phyloP scores from a whole-genome alignment of 1,284 basidiomycete species.

The Neonothopanus nambi region DNA sequence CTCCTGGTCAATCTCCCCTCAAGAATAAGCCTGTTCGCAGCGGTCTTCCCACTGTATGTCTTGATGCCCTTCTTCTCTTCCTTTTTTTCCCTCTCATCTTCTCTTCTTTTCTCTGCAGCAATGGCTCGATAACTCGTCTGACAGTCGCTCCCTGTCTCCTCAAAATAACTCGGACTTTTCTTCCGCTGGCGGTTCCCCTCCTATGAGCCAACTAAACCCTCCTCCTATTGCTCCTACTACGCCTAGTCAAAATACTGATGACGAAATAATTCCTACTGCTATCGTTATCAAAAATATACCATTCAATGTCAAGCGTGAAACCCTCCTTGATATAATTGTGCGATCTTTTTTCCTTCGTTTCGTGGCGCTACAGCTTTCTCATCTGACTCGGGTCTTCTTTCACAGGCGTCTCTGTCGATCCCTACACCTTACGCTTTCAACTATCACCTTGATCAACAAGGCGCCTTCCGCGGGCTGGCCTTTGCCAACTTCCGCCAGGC shows the following conservation, averaged over 20 bases:
- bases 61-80: slow-evolving; percentile 15
- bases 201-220: slow-evolving; percentile 51
- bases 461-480: slow-evolving; percentile 95
- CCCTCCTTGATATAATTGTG: slow-evolving; percentile 94
- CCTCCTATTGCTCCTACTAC: slow-evolving; percentile 49
- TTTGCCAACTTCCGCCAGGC: slow-evolving; percentile 98
- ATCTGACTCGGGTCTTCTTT: slow-evolving; percentile 19
- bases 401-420: slow-evolving; percentile 85
- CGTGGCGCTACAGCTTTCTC: slow-evolving; percentile 10
- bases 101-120: slow-evolving; percentile 47
- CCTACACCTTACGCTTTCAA: slow-evolving; percentile 99
- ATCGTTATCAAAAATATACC: slow-evolving; percentile 99
- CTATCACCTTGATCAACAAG: slow-evolving; percentile 93
- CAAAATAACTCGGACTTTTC: slow-evolving; percentile 84
- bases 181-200: slow-evolving; percentile 78
- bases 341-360: slow-evolving; percentile 28
- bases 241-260: slow-evolving; percentile 59
- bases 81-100: slow-evolving; percentile 23
- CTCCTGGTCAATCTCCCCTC: slow-evolving; percentile 57
- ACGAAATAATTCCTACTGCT: slow-evolving; percentile 97
- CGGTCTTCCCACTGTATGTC: slow-evolving; percentile 69
- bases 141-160: slow-evolving; percentile 79
- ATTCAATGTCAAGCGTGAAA: slow-evolving; percentile 96
- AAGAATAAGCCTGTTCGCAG: slow-evolving; percentile 71
- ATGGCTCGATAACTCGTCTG: slow-evolving; percentile 75